Percentiles rank a stretch among this genome's conserved stretches.
phyloP scores from a whole-genome alignment of 805 yeast genomes.

The Suhomyces tanzawaensis region DNA sequence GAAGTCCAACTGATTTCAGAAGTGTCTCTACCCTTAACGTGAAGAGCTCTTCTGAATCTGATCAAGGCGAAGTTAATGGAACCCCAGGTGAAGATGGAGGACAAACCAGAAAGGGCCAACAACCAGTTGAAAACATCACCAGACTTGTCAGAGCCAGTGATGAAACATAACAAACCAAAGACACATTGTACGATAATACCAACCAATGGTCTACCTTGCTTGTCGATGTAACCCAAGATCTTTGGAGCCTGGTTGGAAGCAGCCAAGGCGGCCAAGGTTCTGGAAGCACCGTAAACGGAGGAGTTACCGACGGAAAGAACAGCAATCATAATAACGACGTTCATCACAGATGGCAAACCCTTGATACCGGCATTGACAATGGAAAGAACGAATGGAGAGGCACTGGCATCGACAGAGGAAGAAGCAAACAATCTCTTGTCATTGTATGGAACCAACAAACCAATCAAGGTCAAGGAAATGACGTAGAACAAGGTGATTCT shows the following conservation, averaged over 20 bases:
- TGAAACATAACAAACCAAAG: slow-evolving; percentile 58
- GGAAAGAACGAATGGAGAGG: slow-evolving; percentile 76
- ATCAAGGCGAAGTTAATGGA: slow-evolving; percentile 66
- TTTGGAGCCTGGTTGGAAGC: slow-evolving; percentile 64
- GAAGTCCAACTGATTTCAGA: slow-evolving; percentile 36
- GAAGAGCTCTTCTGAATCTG: slow-evolving; percentile 59
- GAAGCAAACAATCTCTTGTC: slow-evolving; percentile 48
- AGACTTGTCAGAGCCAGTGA: slow-evolving; percentile 59
- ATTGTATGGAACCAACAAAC: slow-evolving; percentile 71
- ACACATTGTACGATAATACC: slow-evolving; percentile 56
- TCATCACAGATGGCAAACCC: slow-evolving; percentile 68
- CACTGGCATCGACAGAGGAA: slow-evolving; percentile 55
- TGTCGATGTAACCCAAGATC: slow-evolving; percentile 65
- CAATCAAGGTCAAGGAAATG: slow-evolving; percentile 48
- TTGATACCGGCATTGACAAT: slow-evolving; percentile 62
- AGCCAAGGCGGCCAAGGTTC: slow-evolving; percentile 66
- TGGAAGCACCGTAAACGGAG: slow-evolving; percentile 65
- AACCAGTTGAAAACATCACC: slow-evolving; percentile 69
- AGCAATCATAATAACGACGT: slow-evolving; percentile 66
- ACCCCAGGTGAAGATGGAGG: slow-evolving; percentile 80
- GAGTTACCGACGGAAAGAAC: slow-evolving; percentile 74
- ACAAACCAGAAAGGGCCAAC: slow-evolving; percentile 72
- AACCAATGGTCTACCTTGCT: slow-evolving; percentile 73
- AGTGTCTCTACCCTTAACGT: slow-evolving; percentile 46
- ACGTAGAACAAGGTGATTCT: slow-evolving; percentile 72